phyloP scores from a whole-genome alignment of 78 protist species.

The Ministeria vibrans region DNA sequence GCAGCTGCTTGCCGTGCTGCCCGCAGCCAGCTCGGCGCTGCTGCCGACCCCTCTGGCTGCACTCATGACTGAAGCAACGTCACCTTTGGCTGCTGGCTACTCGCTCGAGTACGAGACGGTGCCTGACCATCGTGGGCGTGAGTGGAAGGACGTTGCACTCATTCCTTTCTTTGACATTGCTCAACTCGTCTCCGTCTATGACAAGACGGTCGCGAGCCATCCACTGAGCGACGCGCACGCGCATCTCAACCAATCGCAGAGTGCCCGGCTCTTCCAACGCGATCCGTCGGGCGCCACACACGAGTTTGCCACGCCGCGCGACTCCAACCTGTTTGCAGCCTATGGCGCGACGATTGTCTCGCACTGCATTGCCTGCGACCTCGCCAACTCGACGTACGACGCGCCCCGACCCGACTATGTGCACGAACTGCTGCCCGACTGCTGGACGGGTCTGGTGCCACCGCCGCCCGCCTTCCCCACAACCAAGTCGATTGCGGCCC shows the following conservation, averaged over 20 bases:
- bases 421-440: not conserved
- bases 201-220: not conserved
- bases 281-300: not conserved
- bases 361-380: not conserved
- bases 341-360: not conserved
- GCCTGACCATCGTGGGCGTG: not conserved
- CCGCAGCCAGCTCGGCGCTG: not conserved
- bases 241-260: not conserved
- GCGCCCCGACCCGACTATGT: not conserved
- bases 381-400: not conserved
- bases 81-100: not conserved
- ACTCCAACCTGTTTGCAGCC: not conserved
- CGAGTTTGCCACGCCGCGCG: not conserved
- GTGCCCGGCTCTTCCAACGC: not conserved
- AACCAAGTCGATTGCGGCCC: not conserved
- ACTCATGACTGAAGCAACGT: not conserved
- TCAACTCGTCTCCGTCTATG: not conserved
- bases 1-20: conserved; percentile 26
- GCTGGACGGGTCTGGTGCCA: not conserved
- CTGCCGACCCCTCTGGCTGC: not conserved
- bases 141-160: not conserved
- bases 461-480: not conserved
- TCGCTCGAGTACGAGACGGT: not conserved
- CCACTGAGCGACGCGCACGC: not conserved
- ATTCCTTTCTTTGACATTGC: not conserved